phyloP scores from a whole-genome alignment of 2,329 filamentous ascomycete genomes.

The Huntiella bhutanensis region DNA sequence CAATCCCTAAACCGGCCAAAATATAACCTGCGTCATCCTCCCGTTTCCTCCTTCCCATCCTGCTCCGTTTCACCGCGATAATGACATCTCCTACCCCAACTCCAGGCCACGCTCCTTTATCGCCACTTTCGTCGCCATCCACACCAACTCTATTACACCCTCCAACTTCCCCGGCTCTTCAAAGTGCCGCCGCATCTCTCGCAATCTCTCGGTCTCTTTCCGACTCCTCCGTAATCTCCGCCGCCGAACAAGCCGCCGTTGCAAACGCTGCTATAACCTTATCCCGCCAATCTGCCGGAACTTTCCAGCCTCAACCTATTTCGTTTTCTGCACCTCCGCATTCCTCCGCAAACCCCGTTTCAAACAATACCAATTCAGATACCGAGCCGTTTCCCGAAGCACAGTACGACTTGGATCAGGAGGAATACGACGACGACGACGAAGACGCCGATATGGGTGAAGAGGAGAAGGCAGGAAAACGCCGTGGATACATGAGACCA shows the following conservation, averaged over 20 bases:
- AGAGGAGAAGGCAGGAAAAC: constrained; percentile 14
- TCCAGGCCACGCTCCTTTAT: no score
- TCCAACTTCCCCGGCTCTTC: constrained; percentile 10
- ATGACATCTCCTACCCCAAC: no score
- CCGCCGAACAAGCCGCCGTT: constrained; percentile 34
- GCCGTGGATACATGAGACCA: constrained; percentile 73
- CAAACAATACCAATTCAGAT: constrained; percentile 1
- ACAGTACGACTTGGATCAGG: constrained; percentile 18
- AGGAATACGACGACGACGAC: constrained; percentile 27
- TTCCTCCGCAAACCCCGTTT: neutral
- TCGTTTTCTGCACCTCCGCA: neutral
- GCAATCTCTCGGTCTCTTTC: constrained; percentile 10
- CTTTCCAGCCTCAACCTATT: constrained; percentile 9
- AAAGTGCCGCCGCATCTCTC: constrained; percentile 9
- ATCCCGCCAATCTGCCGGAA: constrained; percentile 9
- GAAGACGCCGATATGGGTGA: constrained; percentile 2
- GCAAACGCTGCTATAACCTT: constrained; percentile 9
- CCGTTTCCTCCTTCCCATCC: no score
- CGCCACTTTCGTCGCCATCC: no score
- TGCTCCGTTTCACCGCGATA: no score
- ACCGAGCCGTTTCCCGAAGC: constrained; percentile 18
- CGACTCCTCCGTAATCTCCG: constrained; percentile 34
- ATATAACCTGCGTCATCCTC: no score
- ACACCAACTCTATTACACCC: neutral
- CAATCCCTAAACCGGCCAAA: no score